Base-by-base conservation (phyloP, 1,139 yeast species). In the Taiozyma sp. region DNA sequence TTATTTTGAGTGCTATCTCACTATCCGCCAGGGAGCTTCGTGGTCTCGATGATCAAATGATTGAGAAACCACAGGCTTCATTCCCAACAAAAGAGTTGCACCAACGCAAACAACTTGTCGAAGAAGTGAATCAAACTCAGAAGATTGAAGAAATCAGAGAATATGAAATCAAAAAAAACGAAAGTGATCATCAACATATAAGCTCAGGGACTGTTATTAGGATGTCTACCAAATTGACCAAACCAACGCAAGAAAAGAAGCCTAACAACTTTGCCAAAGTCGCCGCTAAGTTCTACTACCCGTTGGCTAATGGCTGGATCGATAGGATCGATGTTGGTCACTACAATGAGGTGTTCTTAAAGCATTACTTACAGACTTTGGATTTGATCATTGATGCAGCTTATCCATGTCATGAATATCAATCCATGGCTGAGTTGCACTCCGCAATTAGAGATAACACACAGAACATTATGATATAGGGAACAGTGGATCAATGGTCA, bases 21-120 rank as follows among this genome's bases (percentile, higher is more conserved):
- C 67, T 86, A 28, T 72, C 84, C 3, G 82, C 84, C 0, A 68
- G 93, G 55, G 91, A 85, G 56, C 66, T 85, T 8, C 70, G 84
- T 48, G 92, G 92, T 0, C 65, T 73, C 36, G 71, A 76, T 16
- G 92, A 86, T 65, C 57, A 53, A 0, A 65, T 67, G 42, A 64
- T 73, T 7, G 59, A 70, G 13, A 70, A 69, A 24, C 72, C 72
- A 1, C 43, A 56, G 29, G 61, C 58, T 45, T 68, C 62, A 44
- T 71, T 71, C 56, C 72, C 73, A 8, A 66, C 74, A 0, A 55
- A 49, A 24, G 50, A 52, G 63, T 67, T 47, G 59, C 68, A 66
- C 56, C 52, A 57, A 22, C 38, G 54, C 44, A 47, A 47, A 43
- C n/a, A 40, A 22, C 38, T 44, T 29, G 45, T 46, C 14, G 48